Evolutionary conservation across 2,329 filamentous ascomycete species (phyloP).

Genomic region (Hypoxylon sp.): DNA sequence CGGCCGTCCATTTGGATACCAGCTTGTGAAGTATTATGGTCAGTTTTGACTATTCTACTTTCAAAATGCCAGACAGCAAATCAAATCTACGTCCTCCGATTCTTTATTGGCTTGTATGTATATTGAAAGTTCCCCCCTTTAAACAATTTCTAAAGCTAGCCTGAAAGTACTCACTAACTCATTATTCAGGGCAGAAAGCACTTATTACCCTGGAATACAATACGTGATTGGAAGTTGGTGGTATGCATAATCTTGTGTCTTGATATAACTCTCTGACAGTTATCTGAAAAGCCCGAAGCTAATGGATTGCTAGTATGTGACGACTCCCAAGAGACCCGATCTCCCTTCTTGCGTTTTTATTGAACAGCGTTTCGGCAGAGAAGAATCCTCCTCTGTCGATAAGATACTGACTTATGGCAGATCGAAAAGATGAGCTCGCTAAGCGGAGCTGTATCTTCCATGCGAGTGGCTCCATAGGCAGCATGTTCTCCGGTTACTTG

Average conservation of each 20-base stretch:
- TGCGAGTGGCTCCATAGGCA: slow-evolving; percentile 50
- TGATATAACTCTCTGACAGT: not conserved
- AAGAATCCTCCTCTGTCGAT: no score
- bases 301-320: slow-evolving; percentile 29
- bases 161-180: no score
- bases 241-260: slow-evolving; percentile 20
- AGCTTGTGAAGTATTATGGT: slow-evolving; percentile 54
- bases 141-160: not conserved
- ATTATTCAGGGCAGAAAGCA: not conserved
- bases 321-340: not conserved
- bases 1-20: slow-evolving; percentile 59
- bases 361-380: not conserved
- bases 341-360: not conserved
- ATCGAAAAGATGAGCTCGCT: slow-evolving; percentile 59
- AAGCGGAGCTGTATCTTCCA: slow-evolving; percentile 62
- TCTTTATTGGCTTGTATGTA: slow-evolving; percentile 54
- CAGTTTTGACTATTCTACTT: slow-evolving; percentile 54
- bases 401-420: slow-evolving; percentile 20
- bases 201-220: slow-evolving; percentile 53
- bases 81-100: slow-evolving; percentile 56
- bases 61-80: slow-evolving; percentile 54
- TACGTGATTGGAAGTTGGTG: slow-evolving; percentile 58
- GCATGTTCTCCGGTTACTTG: slow-evolving; percentile 66
- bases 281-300: slow-evolving; percentile 6
- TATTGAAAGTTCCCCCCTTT: not conserved